Base-by-base conservation (phyloP, 306 rosid genomes). In the Fagus sylvatica region DNA sequence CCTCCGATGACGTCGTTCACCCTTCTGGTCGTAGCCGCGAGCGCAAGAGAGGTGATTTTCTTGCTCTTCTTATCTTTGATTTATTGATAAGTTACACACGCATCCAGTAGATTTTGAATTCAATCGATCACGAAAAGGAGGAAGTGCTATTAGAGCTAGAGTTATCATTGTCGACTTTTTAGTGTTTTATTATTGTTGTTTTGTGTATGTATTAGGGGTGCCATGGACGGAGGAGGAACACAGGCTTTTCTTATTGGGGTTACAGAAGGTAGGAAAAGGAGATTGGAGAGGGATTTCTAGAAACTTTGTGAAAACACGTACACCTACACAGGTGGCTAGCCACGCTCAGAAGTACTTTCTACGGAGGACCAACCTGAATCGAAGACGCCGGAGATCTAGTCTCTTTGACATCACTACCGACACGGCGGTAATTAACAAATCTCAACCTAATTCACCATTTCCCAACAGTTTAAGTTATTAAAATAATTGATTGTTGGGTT, bases 161-260 rank as follows among this genome's bases (percentile, higher is more conserved):
- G 10, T 46, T 46, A 10, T n/a, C n/a, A 46, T 46, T 10, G 51
- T 4, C 6, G 0, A 3, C 5, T 3, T 39, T 39, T 39, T 39
- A 39, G 5, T 39, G 5, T 39, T 39, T 39, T 39, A 39, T 39
- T 39, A 39, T 39, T 46, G 51, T 43, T 43, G 7, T 8, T 42
- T 41, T 41, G 61, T 32, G 6, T 19, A 46, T 56, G 36, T 53
- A n/a, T n/a, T 48, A 89, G 96, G 97, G 59, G 89, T 90, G 69
- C 94, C 97, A 22, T 94, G 97, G 98, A 91, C 96, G 37, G 98
- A 92, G 74, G 97, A 94, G 74, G 98, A 94, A 68, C 98, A 94
- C 67, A 81, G 77, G 81, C 62, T 89, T 32, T 94, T 94, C 85
- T 74, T 94, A 72, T 30, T 89, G 86, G 98, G 98, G 22, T 83